Conservation (phyloP, 768 basidiomycete genomes). For the Tephrocybe sp. region DNA sequence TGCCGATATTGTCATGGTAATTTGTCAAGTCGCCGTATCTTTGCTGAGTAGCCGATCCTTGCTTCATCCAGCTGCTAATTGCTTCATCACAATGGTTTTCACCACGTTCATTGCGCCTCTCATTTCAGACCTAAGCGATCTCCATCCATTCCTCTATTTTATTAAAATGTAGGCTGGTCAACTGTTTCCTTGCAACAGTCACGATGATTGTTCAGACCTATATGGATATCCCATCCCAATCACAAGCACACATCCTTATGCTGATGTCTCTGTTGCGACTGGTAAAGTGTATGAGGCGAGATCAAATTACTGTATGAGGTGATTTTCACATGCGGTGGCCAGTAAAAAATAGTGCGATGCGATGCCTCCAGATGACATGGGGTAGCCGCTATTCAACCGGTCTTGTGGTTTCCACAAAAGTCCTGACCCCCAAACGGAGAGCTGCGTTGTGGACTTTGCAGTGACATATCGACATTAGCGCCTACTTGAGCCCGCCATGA, state of each 20-base stretch:
- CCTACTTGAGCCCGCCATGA: background rate
- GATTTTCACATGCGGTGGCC: background rate
- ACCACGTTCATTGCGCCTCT: no score
- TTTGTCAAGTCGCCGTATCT: conserved; percentile 16
- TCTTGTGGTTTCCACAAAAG: conserved; percentile 8
- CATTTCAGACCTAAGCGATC: no score
- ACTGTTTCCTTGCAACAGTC: no score
- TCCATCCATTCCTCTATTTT: no score
- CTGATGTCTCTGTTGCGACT: no score
- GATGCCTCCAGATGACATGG: conserved; percentile 2
- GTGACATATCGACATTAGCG: background rate
- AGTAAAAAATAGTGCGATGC: background rate
- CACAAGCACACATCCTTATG: no score
- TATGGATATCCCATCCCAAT: background rate
- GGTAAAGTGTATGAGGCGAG: background rate
- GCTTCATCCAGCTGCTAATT: background rate
- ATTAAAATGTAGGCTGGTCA: no score
- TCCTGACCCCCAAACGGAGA: background rate
- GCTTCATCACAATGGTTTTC: no score
- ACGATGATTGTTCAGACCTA: background rate
- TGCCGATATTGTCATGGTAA: conserved; percentile 11
- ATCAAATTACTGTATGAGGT: background rate
- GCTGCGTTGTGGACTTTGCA: background rate
- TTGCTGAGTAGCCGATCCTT: conserved; percentile 13
- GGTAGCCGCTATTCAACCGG: conserved; percentile 4